Conservation (phyloP, 371 early-diverging fungal genomes). For the Umbelopsis sp. region DNA sequence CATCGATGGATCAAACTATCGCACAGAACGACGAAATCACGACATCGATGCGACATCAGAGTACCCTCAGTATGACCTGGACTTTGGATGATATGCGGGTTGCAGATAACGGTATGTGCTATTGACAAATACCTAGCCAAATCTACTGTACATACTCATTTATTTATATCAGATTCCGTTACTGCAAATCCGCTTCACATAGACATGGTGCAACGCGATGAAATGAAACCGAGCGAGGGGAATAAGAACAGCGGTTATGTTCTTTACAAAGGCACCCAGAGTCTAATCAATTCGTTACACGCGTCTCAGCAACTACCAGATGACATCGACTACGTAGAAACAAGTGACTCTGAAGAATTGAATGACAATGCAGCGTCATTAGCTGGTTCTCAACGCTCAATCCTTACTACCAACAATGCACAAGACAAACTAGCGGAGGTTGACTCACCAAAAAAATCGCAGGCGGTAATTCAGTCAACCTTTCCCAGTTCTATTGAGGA, state of each 20-base stretch:
- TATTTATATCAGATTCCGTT: neutral
- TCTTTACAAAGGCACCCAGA: neutral
- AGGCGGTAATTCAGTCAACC: slow-evolving; percentile 3
- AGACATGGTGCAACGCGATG: neutral
- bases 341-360: slow-evolving; percentile 7
- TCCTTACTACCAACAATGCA: neutral
- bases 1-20: neutral
- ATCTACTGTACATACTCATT: neutral
- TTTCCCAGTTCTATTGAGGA: neutral
- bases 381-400: neutral
- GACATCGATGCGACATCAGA: neutral
- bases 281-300: neutral
- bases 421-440: no score
- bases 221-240: no score
- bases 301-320: neutral
- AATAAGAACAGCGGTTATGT: neutral
- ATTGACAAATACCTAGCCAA: neutral
- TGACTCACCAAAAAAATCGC: neutral
- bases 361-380: neutral
- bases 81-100: neutral
- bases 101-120: slow-evolving; percentile 1
- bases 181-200: neutral
- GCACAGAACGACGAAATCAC: neutral
- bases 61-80: slow-evolving; percentile 5
- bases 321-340: slow-evolving; percentile 2